phyloP scores from a whole-genome alignment of 306 rosid species.

The Dalbergia oliveri region DNA sequence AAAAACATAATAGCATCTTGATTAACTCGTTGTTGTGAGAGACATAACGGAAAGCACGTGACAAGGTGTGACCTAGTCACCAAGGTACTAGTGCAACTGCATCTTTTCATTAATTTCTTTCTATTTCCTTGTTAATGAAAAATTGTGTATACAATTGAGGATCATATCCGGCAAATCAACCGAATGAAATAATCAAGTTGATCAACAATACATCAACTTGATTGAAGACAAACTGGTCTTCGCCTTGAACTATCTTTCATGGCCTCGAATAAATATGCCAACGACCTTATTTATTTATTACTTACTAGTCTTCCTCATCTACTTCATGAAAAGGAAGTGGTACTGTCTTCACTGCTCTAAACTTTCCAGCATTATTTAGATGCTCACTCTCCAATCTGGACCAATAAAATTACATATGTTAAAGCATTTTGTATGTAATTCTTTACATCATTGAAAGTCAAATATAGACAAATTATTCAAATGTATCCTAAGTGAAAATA shows the following conservation, averaged over 20 bases:
- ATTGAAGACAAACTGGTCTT: slow-evolving; percentile 47
- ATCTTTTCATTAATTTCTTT: slow-evolving; percentile 42
- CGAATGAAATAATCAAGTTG: slow-evolving; percentile 46
- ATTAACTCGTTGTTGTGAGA: neutral
- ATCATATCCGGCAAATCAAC: slow-evolving; percentile 45
- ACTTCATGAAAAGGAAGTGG: slow-evolving; percentile 99
- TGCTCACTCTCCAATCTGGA: slow-evolving; percentile 99
- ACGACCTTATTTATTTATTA: neutral
- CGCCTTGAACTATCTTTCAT: slow-evolving; percentile 5
- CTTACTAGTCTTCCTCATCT: slow-evolving; percentile 74
- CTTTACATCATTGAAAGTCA: too few relatives aligned
- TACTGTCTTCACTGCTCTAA: slow-evolving; percentile 96
- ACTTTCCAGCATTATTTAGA: slow-evolving; percentile 96
- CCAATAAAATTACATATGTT: slow-evolving; percentile 22
- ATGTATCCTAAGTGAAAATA: too few relatives aligned
- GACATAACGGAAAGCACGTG: neutral
- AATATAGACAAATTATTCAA: too few relatives aligned
- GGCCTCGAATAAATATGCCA: neutral
- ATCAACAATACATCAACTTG: slow-evolving; percentile 64
- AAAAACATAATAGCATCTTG: too few relatives aligned
- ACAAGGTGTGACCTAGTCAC: neutral
- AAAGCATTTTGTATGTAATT: too few relatives aligned
- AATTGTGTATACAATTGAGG: slow-evolving; percentile 67
- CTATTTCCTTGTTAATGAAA: slow-evolving; percentile 52
- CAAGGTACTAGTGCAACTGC: slow-evolving; percentile 40